These are phyloP conservation scores for Candida succiphila DNA, from an alignment of 805 yeast species.

Conservation along the genomic window DNA sequence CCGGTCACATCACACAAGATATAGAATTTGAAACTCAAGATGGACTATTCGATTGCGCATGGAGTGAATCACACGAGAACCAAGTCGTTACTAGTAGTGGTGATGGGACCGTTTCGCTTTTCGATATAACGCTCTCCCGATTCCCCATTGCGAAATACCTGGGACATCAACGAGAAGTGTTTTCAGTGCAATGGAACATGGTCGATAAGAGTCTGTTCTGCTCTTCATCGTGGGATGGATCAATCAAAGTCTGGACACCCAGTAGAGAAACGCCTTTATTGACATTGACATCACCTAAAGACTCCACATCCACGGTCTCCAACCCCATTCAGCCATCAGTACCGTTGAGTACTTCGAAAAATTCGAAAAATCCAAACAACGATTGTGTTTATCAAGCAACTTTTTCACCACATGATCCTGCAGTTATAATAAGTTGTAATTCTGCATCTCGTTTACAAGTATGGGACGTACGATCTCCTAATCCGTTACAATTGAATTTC, in stretches of 20 bases:
- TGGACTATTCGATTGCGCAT: conserved; percentile 76
- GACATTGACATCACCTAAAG: conserved; percentile 35
- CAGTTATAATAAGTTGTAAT: conserved; percentile 56
- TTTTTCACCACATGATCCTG: conserved; percentile 80
- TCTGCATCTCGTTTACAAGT: conserved; percentile 67
- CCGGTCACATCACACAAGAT: conserved; percentile 50
- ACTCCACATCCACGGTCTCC: conserved; percentile 11
- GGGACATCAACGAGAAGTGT: conserved; percentile 52
- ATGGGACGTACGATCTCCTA: conserved; percentile 73
- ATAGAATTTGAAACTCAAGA: conserved; percentile 82
- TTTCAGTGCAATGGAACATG: conserved; percentile 26
- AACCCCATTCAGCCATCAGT: conserved; percentile 3
- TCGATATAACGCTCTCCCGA: conserved; percentile 57
- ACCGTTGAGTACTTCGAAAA: conserved; percentile 28
- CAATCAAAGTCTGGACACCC: conserved; percentile 73
- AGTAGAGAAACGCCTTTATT: conserved; percentile 42
- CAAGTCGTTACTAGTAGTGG: conserved; percentile 80
- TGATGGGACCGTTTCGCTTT: conserved; percentile 79
- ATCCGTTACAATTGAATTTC: conserved; percentile 49
- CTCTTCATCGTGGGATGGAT: conserved; percentile 89
- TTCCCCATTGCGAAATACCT: conserved; percentile 67
- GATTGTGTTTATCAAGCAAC: conserved; percentile 72
- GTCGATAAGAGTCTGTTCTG: conserved; percentile 48
- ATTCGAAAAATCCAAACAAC: conserved; percentile 23
- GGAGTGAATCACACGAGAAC: conserved; percentile 89